Percentiles rank a stretch among this genome's conserved stretches.
phyloP scores from a whole-genome alignment of 192 early-diverging fungal genomes.

The Phycomyces blakesleeanus region DNA sequence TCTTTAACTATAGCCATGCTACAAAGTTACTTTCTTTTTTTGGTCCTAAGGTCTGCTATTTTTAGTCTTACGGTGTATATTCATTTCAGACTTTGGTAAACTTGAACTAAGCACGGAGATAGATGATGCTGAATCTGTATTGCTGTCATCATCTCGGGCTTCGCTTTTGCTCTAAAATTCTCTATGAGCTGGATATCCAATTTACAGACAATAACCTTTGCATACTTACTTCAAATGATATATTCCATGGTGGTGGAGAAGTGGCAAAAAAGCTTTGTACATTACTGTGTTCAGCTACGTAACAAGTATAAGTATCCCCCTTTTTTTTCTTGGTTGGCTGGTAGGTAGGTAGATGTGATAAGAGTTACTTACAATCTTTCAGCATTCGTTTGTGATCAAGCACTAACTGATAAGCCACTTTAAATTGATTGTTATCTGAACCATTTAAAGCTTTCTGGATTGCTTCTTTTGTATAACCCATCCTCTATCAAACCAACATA shows the following conservation, averaged over 20 bases:
- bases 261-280: constrained; percentile 61
- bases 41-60: background rate
- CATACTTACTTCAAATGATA: constrained; percentile 27
- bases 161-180: background rate
- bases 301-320: background rate
- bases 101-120: constrained; percentile 57
- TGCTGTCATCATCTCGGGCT: background rate
- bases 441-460: constrained; percentile 77
- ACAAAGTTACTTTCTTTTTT: background rate
- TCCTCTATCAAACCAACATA: constrained; percentile 52
- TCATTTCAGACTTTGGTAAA: constrained; percentile 43
- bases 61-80: constrained; percentile 20
- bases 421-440: constrained; percentile 87
- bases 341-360: too few relatives aligned
- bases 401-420: constrained; percentile 96
- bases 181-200: background rate
- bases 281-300: constrained; percentile 42
- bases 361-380: constrained; percentile 40
- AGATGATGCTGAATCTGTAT: constrained; percentile 38
- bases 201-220: background rate
- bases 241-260: constrained; percentile 74
- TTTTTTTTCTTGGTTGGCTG: too few relatives aligned
- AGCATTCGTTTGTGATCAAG: constrained; percentile 77
- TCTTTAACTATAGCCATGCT: background rate
- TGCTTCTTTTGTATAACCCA: constrained; percentile 62